Evolutionary conservation across 1,284 basidiomycete genomes (phyloP).

Genomic region (Puccinia hordei): DNA sequence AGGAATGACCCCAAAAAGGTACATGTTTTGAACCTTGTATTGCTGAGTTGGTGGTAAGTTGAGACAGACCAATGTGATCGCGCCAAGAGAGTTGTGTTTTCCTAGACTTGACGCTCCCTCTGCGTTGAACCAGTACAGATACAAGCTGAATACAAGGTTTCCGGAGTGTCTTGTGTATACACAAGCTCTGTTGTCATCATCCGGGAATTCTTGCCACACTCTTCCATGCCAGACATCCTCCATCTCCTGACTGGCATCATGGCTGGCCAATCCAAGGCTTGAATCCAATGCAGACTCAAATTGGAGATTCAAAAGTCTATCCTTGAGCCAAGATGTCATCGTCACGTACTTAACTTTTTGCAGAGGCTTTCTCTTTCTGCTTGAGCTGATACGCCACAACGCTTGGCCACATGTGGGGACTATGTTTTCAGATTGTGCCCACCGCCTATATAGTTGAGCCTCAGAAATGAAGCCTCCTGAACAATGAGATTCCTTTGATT

Average conservation of each 20-base stretch:
- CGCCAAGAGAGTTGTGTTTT: not conserved
- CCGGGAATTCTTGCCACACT: constrained; percentile 14
- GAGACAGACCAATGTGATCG: constrained; percentile 11
- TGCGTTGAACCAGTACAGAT: not conserved
- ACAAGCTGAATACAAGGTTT: constrained; percentile 9
- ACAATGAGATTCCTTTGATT: not conserved
- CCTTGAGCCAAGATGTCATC: not conserved
- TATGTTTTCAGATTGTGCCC: not conserved
- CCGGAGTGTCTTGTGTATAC: not conserved
- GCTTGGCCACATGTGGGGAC: not conserved
- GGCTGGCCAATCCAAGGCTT: not conserved
- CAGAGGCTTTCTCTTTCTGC: not conserved
- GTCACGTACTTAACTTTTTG: not conserved
- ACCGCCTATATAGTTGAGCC: not conserved
- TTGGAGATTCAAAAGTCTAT: not conserved
- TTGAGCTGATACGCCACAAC: not conserved
- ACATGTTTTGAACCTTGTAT: not conserved
- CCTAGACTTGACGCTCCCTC: too few relatives aligned
- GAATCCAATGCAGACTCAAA: constrained; percentile 4
- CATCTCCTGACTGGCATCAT: not conserved
- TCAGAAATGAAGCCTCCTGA: not conserved
- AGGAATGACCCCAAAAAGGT: constrained; percentile 12
- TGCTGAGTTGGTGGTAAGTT: constrained; percentile 6
- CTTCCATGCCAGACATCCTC: constrained; percentile 9
- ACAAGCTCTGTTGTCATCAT: not conserved